These are phyloP conservation scores for Exophiala sideris DNA, from an alignment of 2,329 filamentous ascomycete genomes.

Conservation along the genomic window DNA sequence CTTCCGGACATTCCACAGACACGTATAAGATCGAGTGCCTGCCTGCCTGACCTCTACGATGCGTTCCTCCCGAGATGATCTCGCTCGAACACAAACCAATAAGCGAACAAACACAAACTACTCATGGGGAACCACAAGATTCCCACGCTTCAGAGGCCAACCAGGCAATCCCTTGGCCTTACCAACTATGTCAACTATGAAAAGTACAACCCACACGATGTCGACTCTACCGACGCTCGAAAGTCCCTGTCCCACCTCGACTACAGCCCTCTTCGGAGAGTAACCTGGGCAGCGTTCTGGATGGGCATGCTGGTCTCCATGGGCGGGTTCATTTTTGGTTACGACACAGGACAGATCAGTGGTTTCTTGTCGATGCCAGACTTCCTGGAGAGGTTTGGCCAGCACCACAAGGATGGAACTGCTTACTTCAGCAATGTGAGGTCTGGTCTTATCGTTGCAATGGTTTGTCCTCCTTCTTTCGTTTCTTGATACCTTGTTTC, in stretches of 20 bases:
- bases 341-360: constrained; percentile 45
- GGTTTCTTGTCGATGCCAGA: constrained; percentile 42
- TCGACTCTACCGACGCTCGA: constrained; percentile 20
- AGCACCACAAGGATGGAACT: constrained; percentile 34
- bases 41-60: not conserved
- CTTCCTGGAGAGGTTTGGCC: constrained; percentile 40
- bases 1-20: not conserved
- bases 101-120: constrained; percentile 6
- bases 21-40: constrained; percentile 13
- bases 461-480: constrained; percentile 31
- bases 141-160: constrained; percentile 17
- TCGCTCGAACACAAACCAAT: constrained; percentile 7
- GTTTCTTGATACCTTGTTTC: not conserved
- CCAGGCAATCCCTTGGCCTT: constrained; percentile 23
- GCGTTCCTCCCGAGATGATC: not conserved
- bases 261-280: constrained; percentile 27
- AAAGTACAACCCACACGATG: constrained; percentile 22
- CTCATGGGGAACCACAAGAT: constrained; percentile 19
- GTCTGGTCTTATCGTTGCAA: constrained; percentile 41
- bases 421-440: constrained; percentile 43
- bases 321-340: constrained; percentile 43
- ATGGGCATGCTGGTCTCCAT: constrained; percentile 47
- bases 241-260: constrained; percentile 26
- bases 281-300: constrained; percentile 38
- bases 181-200: constrained; percentile 25